Evolutionary conservation across 1,139 yeast genomes (phyloP), one percentile per base, ranked within the genome.

Genomic region (Pichia sp.): DNA sequence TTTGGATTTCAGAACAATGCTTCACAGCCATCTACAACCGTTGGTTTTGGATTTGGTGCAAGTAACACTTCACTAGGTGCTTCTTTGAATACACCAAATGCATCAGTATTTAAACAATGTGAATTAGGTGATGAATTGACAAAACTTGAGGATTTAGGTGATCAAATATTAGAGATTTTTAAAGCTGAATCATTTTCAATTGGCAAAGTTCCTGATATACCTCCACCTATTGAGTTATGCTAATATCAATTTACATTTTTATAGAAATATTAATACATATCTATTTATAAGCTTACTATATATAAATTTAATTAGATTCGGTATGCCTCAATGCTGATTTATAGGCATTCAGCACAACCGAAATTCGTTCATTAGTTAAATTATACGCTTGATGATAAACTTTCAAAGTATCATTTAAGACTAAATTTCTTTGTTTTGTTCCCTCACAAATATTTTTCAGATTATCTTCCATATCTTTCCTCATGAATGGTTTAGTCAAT

Each of bases 401-500:
- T 25, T 64, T 66, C 10, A 84, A 64, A 39, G 84, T 74, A 49
- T 78, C 78, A 5, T 65, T 62, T 10, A 83, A 60, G 0, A 89
- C 95, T 7, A 68, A 72, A 2, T 68, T 67, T 55, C 76, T 79
- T 1, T 76, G 62, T 39, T 69, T 66, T 4, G 60, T 55, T 0
- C 97, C 97, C 0, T 73, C 71, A 39, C 89, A 84, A 8, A 92
- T 86, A 37, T 73, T 72, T 48, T 71, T 76, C 58, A 94, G 69
- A 42, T 78, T 74, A 16, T 63, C 67, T 58, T 94, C 99, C 60
- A 92, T 70, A 39, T 78, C 78, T 50, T 84, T 82, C 45, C 99
- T 70, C 51, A 92, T 66, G 56, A 86, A 86, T 3, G 99, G 99
- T 56, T 92, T 92, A 0, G 96, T 82, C 48, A 94, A 69, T 1